Percentiles rank a stretch among this genome's conserved stretches.
phyloP scores from a whole-genome alignment of 2,329 filamentous ascomycete species.

The Cephalotrichum gorgonifer region DNA sequence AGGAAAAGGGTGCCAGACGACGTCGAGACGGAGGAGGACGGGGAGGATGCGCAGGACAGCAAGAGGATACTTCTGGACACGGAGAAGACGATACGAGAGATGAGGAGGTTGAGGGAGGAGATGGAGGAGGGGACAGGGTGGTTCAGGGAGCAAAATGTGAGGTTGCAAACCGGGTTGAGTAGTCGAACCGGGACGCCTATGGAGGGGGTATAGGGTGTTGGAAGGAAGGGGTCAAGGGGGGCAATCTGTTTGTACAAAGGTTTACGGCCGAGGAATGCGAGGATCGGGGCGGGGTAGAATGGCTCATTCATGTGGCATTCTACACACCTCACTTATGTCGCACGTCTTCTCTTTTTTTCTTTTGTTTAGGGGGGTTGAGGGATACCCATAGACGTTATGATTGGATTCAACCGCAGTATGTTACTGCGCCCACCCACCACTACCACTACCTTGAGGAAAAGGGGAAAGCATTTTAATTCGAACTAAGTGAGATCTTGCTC shows the following conservation, averaged over 20 bases:
- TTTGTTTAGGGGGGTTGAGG: constrained; percentile 4
- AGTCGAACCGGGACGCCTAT: constrained; percentile 22
- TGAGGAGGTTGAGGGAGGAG: constrained; percentile 29
- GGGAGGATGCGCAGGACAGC: constrained; percentile 9
- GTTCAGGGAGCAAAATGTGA: constrained; percentile 34
- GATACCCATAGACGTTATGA: not conserved
- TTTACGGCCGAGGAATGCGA: no score
- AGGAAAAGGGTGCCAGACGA: constrained; percentile 21
- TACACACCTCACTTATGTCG: constrained; percentile 2
- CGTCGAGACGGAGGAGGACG: constrained; percentile 8
- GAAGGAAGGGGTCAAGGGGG: constrained; percentile 6
- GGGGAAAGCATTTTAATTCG: no score
- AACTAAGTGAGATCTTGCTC: no score
- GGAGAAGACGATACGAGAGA: constrained; percentile 26
- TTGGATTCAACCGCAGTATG: not conserved
- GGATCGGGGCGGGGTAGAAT: not conserved
- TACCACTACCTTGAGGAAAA: not conserved
- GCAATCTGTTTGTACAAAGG: not conserved
- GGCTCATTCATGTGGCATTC: not conserved
- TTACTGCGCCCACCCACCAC: not conserved
- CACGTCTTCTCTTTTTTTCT: constrained; percentile 7
- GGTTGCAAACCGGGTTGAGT: constrained; percentile 24
- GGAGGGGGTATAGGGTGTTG: not conserved
- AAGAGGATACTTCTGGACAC: constrained; percentile 32
- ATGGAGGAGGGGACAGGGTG: constrained; percentile 36